Conservation (phyloP, 306 rosid species). For the Vigna radiata region DNA sequence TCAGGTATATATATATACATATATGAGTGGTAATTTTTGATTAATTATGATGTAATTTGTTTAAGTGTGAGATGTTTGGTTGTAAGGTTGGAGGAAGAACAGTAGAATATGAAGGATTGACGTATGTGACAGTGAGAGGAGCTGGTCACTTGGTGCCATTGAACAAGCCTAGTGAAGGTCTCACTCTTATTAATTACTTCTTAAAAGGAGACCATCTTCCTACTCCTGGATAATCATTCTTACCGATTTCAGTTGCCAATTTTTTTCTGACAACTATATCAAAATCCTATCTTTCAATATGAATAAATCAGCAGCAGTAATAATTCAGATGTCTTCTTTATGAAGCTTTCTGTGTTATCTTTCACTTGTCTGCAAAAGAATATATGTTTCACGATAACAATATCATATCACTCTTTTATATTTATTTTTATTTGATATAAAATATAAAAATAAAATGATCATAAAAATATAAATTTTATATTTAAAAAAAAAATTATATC, state of each 20-base stretch:
- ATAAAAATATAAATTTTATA: too few species aligned
- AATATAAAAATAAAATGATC: too few species aligned
- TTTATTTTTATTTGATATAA: too few species aligned
- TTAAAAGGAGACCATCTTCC: slow-evolving; percentile 54
- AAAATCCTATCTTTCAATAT: not conserved
- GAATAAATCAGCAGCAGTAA: not conserved
- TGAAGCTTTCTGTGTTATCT: too few species aligned
- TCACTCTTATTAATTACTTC: slow-evolving; percentile 59
- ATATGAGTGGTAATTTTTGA: too few species aligned
- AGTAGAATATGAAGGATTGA: slow-evolving; percentile 65
- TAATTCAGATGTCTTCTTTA: not conserved
- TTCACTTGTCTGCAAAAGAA: too few species aligned
- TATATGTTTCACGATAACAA: too few species aligned
- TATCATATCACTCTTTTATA: too few species aligned
- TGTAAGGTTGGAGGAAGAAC: slow-evolving; percentile 63
- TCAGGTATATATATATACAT: slow-evolving; percentile 41
- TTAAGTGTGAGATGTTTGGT: too few species aligned
- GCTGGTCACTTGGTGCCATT: slow-evolving; percentile 69
- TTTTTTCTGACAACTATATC: not conserved
- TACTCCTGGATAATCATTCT: not conserved
- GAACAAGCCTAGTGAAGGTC: slow-evolving; percentile 57
- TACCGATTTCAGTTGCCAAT: not conserved
- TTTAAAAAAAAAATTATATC: too few species aligned
- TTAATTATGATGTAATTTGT: too few species aligned
- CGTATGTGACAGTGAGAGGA: slow-evolving; percentile 64